Evolutionary conservation across 225 moss, liverwort and hornwort species (phyloP).

Genomic region (Pseudoscleropodium purum): DNA sequence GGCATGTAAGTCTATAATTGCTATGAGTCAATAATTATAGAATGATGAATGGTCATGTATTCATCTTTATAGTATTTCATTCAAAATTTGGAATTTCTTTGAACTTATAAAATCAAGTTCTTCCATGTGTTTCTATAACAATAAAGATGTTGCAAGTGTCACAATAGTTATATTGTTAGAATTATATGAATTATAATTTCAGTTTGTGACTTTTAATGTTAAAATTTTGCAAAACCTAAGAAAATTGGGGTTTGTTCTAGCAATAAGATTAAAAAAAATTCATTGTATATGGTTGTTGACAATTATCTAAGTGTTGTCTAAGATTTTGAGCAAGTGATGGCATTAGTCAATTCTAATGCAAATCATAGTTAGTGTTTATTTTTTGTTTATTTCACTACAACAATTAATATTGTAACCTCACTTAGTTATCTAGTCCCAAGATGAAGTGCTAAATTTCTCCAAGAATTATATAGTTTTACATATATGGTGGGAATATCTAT

Average conservation of each 20-base stretch:
- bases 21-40: background rate
- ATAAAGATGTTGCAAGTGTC: background rate
- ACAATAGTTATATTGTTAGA: background rate
- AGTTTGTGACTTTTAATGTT: background rate
- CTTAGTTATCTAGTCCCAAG: background rate
- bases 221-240: background rate
- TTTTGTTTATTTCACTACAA: background rate
- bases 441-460: background rate
- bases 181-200: background rate
- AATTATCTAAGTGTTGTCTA: background rate
- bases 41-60: background rate
- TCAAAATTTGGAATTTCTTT: background rate
- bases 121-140: background rate
- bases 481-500: rapidly evolving
- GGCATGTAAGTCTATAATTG: background rate
- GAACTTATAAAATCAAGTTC: background rate
- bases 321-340: rapidly evolving
- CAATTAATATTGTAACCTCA: background rate
- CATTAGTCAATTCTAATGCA: background rate
- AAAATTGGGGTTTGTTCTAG: background rate
- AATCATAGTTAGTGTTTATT: rapidly evolving
- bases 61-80: background rate
- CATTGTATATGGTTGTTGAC: background rate
- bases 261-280: rapidly evolving
- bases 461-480: background rate